Conservation (phyloP, 495 filamentous ascomycete species). For the Podospora sp. region DNA sequence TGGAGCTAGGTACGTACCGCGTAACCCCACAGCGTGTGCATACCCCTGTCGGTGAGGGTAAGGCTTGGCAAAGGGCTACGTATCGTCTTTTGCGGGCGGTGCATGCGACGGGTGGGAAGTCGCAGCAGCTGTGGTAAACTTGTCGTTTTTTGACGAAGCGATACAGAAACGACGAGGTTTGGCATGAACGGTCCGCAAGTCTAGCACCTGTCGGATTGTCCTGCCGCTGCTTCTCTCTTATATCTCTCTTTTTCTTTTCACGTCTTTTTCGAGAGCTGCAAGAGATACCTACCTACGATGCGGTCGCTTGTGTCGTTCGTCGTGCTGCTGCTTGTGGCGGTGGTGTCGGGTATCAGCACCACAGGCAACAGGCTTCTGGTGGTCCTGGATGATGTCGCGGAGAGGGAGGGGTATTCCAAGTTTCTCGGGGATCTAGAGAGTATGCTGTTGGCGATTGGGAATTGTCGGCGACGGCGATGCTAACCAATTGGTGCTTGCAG, state of each 20-base stretch:
- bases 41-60: background rate
- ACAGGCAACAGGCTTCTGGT: conserved; percentile 82
- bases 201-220: conserved; percentile 13
- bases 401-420: conserved; percentile 77
- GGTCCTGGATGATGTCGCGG: conserved; percentile 77
- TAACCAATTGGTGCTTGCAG: conserved; percentile 51
- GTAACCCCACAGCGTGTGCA: background rate
- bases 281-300: conserved; percentile 53
- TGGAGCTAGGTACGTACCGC: conserved; percentile 5
- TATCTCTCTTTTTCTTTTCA: conserved; percentile 31
- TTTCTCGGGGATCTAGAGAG: conserved; percentile 82
- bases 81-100: conserved; percentile 33
- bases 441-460: conserved; percentile 39
- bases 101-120: conserved; percentile 1
- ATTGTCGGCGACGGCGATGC: conserved; percentile 9
- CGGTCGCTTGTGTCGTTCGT: conserved; percentile 73
- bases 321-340: conserved; percentile 62
- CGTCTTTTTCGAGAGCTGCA: conserved; percentile 32
- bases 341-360: conserved; percentile 75
- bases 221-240: conserved; percentile 1
- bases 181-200: conserved; percentile 26
- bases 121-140: conserved; percentile 7
- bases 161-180: conserved; percentile 1
- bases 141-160: conserved; percentile 14
- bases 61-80: conserved; percentile 44